Percentiles rank a stretch among this genome's conserved stretches.
Evolutionary conservation across 2,329 filamentous ascomycete genomes (phyloP).

Genomic region (Penicillium corylophilum): DNA sequence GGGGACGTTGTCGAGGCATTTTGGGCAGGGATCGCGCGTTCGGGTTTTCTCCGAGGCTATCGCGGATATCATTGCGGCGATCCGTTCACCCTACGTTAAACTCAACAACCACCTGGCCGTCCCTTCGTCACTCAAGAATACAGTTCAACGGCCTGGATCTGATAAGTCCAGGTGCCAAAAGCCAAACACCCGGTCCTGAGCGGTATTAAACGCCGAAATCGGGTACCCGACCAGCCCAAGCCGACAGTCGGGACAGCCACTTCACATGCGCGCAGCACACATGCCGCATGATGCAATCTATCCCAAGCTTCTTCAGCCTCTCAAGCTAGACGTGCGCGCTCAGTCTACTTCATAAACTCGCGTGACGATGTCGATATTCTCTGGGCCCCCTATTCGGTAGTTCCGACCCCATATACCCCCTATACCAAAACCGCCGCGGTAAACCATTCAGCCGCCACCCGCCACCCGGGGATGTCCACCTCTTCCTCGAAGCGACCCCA

Average conservation of each 20-base stretch:
- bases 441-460: slow-evolving; percentile 21
- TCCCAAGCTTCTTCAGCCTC: neutral
- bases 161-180: neutral
- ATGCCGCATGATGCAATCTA: slow-evolving; percentile 5
- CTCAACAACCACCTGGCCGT: neutral
- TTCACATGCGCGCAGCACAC: neutral
- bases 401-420: neutral
- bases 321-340: neutral
- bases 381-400: neutral
- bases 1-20: neutral
- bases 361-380: neutral
- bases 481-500: neutral
- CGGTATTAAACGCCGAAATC: slow-evolving; percentile 12
- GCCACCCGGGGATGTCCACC: neutral
- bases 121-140: neutral
- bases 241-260: slow-evolving; percentile 5
- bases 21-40: slow-evolving; percentile 9
- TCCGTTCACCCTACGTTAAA: slow-evolving; percentile 2
- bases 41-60: slow-evolving; percentile 17
- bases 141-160: neutral
- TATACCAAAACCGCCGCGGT: slow-evolving; percentile 4
- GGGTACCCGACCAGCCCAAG: slow-evolving; percentile 11
- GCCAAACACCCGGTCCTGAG: neutral
- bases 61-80: slow-evolving; percentile 15
- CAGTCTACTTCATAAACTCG: neutral